phyloP scores from a whole-genome alignment of 371 early-diverging fungal genomes.

The Lichtheimia hyalospora region DNA sequence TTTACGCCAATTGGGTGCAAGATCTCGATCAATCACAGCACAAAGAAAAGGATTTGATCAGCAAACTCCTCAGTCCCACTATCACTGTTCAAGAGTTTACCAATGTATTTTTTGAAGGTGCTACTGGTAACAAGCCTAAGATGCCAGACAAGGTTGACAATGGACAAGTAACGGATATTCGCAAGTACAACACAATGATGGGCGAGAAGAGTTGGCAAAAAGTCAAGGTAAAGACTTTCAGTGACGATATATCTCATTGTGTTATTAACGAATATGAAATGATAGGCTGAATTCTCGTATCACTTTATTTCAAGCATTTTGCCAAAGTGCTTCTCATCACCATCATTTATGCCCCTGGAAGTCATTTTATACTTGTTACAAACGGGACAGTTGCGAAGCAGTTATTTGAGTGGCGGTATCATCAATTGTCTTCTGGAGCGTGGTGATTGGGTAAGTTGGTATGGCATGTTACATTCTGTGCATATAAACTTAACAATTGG shows the following conservation, averaged over 20 bases:
- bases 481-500: not conserved
- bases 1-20: slow-evolving; percentile 31
- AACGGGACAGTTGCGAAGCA: slow-evolving; percentile 49
- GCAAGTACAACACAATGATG: not conserved
- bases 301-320: slow-evolving; percentile 43
- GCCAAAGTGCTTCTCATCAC: slow-evolving; percentile 19
- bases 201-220: too few species aligned
- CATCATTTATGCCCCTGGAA: slow-evolving; percentile 52
- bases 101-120: slow-evolving; percentile 28
- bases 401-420: slow-evolving; percentile 50
- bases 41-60: slow-evolving; percentile 17
- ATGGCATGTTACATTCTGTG: not conserved
- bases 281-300: slow-evolving; percentile 46
- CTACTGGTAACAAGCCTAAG: not conserved
- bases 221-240: too few species aligned
- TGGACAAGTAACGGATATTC: not conserved
- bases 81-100: slow-evolving; percentile 30
- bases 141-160: not conserved
- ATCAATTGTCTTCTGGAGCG: slow-evolving; percentile 49
- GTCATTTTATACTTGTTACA: slow-evolving; percentile 53
- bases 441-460: slow-evolving; percentile 46
- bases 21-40: slow-evolving; percentile 27
- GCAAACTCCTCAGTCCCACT: slow-evolving; percentile 17
- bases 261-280: too few species aligned
- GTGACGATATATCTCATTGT: too few species aligned